These are phyloP conservation scores for Penicillium sp. DNA, from an alignment of 2,329 filamentous ascomycete genomes.

Conservation along the genomic window DNA sequence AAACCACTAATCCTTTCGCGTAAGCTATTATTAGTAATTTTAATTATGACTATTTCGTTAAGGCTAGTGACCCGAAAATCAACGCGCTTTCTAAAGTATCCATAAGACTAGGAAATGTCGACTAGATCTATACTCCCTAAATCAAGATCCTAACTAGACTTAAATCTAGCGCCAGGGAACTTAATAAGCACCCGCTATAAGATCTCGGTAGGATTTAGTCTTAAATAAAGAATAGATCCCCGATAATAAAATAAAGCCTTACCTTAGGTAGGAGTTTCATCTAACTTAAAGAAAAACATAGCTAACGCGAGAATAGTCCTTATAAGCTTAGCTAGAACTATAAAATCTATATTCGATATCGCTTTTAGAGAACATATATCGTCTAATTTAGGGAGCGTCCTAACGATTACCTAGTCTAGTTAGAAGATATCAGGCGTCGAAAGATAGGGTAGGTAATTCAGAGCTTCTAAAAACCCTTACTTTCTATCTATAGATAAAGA, in stretches of 20 bases:
- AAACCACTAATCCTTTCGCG: constrained; percentile 16
- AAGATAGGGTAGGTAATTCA: constrained; percentile 10
- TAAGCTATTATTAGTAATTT: not conserved
- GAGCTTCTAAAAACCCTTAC: constrained; percentile 15
- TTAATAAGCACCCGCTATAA: constrained; percentile 6
- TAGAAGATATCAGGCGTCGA: constrained; percentile 2
- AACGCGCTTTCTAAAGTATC: constrained; percentile 19
- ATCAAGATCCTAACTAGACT: not conserved
- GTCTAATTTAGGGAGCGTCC: constrained; percentile 10
- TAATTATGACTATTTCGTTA: constrained; percentile 14
- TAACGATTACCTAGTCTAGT: constrained; percentile 3
- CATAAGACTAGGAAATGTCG: constrained; percentile 16
- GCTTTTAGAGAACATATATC: constrained; percentile 2
- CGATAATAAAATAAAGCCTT: constrained; percentile 9
- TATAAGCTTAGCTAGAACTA: constrained; percentile 16
- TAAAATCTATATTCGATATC: constrained; percentile 11
- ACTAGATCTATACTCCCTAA: constrained; percentile 6
- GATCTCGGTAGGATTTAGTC: not conserved
- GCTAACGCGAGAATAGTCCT: constrained; percentile 17
- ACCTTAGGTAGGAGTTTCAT: constrained; percentile 11
- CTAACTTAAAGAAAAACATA: constrained; percentile 25
- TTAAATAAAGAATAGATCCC: constrained; percentile 21
- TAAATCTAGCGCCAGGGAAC: constrained; percentile 12
- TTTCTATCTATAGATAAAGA: constrained; percentile 23
- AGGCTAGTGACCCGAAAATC: constrained; percentile 13